Conservation (phyloP, 208 protist species). For the Leishmania tropica region DNA sequence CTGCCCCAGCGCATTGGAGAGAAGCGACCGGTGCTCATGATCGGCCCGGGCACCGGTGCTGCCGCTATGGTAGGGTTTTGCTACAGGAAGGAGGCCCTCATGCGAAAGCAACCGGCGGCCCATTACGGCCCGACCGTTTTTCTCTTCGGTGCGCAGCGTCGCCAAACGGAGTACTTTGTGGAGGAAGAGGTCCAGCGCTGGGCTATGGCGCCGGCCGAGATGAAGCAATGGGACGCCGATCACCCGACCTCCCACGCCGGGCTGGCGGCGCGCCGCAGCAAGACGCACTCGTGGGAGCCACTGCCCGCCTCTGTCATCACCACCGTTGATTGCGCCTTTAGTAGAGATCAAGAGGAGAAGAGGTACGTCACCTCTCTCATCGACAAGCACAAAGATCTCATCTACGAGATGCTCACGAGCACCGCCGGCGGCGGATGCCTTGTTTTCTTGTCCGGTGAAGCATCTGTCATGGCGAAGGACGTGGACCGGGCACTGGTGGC, state of each 20-base stretch:
- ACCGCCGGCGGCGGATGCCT: slow-evolving; percentile 41
- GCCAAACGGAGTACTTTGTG: slow-evolving; percentile 68
- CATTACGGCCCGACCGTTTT: slow-evolving; percentile 55
- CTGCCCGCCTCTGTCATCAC: slow-evolving; percentile 53
- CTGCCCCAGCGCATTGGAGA: slow-evolving; percentile 53
- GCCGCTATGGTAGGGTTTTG: slow-evolving; percentile 80
- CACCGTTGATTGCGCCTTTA: slow-evolving; percentile 83
- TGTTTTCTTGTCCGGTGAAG: slow-evolving; percentile 93
- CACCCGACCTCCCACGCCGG: slow-evolving; percentile 34
- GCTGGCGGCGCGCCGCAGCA: slow-evolving; percentile 22
- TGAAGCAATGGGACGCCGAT: slow-evolving; percentile 30
- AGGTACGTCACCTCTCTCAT: slow-evolving; percentile 91
- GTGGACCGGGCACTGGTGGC: slow-evolving; percentile 85
- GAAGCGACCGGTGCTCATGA: slow-evolving; percentile 83
- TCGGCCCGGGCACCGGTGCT: slow-evolving; percentile 93
- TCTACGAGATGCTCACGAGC: slow-evolving; percentile 53
- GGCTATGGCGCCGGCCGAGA: slow-evolving; percentile 33
- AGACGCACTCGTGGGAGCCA: slow-evolving; percentile 2
- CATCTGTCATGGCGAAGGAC: slow-evolving; percentile 89
- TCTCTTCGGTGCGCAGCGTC: slow-evolving; percentile 68
- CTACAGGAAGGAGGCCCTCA: slow-evolving; percentile 68
- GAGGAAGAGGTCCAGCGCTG: slow-evolving; percentile 51
- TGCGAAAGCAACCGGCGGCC: slow-evolving; percentile 40
- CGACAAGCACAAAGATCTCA: slow-evolving; percentile 62
- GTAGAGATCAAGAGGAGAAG: slow-evolving; percentile 73